Base-by-base conservation (phyloP, 257 asterid genomes). In the Salvia miltiorrhiza region DNA sequence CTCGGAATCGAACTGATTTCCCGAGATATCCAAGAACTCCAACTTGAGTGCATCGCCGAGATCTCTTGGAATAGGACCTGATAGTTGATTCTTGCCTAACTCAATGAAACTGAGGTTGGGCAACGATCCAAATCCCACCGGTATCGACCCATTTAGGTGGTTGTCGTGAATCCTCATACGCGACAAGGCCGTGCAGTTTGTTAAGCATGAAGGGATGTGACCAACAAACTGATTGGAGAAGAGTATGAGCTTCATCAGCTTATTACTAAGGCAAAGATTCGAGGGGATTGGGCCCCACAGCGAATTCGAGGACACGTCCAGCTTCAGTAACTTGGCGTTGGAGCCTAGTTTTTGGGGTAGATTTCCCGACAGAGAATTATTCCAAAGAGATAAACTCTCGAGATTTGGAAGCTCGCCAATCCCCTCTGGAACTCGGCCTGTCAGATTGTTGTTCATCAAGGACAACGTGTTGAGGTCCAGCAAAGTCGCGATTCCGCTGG, bases 251-350 rank as follows among this genome's bases (percentile, higher is more conserved):
- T 84, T 87, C 0, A 63, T 70, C 20, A 94, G 75, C 13, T 37
- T 83, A 26, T 82, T 76, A 54, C 93, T 55, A 26, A 71, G 77
- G 79, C 99, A 94, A 7, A 94, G 90, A 71, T 82, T 85, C 4
- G 86, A 79, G 1, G 99, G 99, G 41, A 94, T 78, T 4, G 82
- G 90, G 59, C 99, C 97, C 4, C 95, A 54, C 8, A 94, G 78
- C 0, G 71, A 76, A 76, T 91, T 91, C 0, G 97, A 78, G 8
- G 99, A 94, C 33, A 91, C 97, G 17, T 94, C 99, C 3, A 94
- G 84, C 59, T 70, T 73, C 49, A 77, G 86, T 30, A 94, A 52
- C 82, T 61, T 82, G 1, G 87, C 79, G 65, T 87, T 94, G 16
- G 90, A 86, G 59, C 99, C 99, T 20, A 94, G 74, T 37, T 65